These are phyloP conservation scores for Cyclotella sp. DNA, from an alignment of 108 stramenopile species.

Conservation along the genomic window DNA sequence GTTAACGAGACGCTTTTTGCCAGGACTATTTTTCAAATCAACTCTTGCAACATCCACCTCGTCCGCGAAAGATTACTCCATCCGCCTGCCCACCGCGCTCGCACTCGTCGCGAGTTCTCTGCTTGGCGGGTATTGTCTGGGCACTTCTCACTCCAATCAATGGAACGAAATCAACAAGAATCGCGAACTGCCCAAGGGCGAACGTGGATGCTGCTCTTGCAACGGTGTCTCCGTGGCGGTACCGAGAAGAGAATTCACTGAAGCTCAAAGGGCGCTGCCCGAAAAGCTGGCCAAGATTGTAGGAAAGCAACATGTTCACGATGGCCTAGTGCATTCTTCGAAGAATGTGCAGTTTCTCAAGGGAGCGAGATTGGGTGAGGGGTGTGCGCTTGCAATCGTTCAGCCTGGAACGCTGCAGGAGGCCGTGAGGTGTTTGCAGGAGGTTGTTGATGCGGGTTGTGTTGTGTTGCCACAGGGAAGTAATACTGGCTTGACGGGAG, in stretches of 20 bases:
- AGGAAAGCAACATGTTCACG: constrained; percentile 64
- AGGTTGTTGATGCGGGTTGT: constrained; percentile 74
- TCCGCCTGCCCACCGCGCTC: constrained; percentile 20
- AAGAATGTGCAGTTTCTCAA: constrained; percentile 64
- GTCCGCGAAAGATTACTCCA: background rate
- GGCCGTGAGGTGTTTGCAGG: constrained; percentile 64
- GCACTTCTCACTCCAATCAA: constrained; percentile 30
- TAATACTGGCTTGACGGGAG: constrained; percentile 89
- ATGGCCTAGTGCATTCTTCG: constrained; percentile 48
- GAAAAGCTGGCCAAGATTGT: constrained; percentile 64
- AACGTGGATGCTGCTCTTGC: constrained; percentile 55
- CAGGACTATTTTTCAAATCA: background rate
- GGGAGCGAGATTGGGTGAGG: constrained; percentile 73
- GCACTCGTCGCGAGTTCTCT: constrained; percentile 32
- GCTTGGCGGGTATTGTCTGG: constrained; percentile 38
- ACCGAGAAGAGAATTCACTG: constrained; percentile 41
- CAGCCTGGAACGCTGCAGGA: constrained; percentile 66
- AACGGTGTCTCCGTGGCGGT: background rate
- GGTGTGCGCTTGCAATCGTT: constrained; percentile 70
- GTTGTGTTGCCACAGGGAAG: constrained; percentile 64
- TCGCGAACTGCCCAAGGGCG: constrained; percentile 50
- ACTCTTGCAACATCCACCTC: background rate
- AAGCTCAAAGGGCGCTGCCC: constrained; percentile 55
- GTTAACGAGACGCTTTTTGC: background rate
- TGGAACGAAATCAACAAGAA: constrained; percentile 29